Base-by-base conservation (phyloP, 495 filamentous ascomycete species). In the Mycothermus thermophilus region DNA sequence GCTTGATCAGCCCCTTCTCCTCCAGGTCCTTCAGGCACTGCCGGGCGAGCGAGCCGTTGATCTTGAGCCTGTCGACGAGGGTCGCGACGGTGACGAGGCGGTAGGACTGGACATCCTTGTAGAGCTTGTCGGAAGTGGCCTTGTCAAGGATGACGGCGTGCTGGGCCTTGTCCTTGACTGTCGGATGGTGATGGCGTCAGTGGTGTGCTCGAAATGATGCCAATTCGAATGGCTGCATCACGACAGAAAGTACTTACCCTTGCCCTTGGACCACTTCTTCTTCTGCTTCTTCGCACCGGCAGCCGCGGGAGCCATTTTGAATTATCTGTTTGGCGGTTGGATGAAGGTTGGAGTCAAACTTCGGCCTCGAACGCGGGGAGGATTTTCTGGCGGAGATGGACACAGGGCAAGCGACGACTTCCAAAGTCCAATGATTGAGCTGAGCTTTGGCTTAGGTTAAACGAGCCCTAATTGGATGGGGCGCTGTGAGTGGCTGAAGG, bases 251-350 rank as follows among this genome's bases (percentile, higher is more conserved):
- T 35, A 20, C 46, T 47, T 51, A 58, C 55, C 55, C 77, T 94
- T 94, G 67, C 85, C 92, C 83, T 95, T 97, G 52, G 87, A 94
- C 88, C 88, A 95, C 88, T 95, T 93, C 84, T 96, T 96, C 83
- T 94, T 93, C 63, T 88, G 83, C 73, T 93, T 93, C 78, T 92
- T 93, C 60, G 79, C 83, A 59, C 83, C 84, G 63, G 81, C 66
- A 63, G 77, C 71, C 66, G 79, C 75, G 66, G 82, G 80, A 55
- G 82, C 80, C 80, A 66, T 66, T 50, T 61, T 66, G 55, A 50
- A 54, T 40, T 36, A 51, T 41, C 57, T 39, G 57, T 44, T 47
- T 55, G 46, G 56, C 57, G 62, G 47, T 59, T 56, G 52, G 50
- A 38, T 62, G 55, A 54, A 53, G 51, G 58, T 53, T 47, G n/a